These are phyloP conservation scores for Saitozyma podzolica DNA, from an alignment of 768 basidiomycete species.

Conservation along the genomic window DNA sequence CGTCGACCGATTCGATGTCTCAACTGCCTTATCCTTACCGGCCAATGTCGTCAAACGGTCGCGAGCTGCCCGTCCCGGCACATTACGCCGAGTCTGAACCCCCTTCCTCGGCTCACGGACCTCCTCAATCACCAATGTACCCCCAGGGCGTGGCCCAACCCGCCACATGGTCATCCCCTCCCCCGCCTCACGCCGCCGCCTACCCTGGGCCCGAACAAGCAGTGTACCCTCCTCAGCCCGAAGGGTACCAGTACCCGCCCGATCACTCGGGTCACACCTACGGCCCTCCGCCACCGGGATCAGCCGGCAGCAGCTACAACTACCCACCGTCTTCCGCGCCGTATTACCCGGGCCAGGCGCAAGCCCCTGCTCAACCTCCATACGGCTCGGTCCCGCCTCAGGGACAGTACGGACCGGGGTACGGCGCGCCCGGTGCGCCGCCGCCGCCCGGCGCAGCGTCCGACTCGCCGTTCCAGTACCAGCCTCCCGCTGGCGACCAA, in stretches of 20 bases:
- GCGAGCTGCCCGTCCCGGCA: slow-evolving; percentile 36
- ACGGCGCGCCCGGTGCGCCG: slow-evolving; percentile 2
- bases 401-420: slow-evolving; percentile 8
- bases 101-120: slow-evolving; percentile 41
- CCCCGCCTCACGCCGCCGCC: slow-evolving; percentile 22
- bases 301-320: slow-evolving; percentile 19
- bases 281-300: slow-evolving; percentile 29
- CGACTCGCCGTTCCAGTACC: slow-evolving; percentile 44
- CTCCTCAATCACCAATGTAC: slow-evolving; percentile 41
- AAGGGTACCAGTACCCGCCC: slow-evolving; percentile 27
- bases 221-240: slow-evolving; percentile 23
- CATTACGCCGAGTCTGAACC: slow-evolving; percentile 49
- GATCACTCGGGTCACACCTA: slow-evolving; percentile 19
- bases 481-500: slow-evolving; percentile 17
- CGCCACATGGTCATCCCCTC: slow-evolving; percentile 41
- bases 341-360: slow-evolving; percentile 1
- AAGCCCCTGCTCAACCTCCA: slow-evolving; percentile 2
- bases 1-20: slow-evolving; percentile 24
- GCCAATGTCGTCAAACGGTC: slow-evolving; percentile 44
- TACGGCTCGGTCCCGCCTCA: slow-evolving; percentile 1
- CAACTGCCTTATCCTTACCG: slow-evolving; percentile 42
- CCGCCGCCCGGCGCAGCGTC: slow-evolving; percentile 2
- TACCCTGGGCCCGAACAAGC: slow-evolving; percentile 24
- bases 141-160: slow-evolving; percentile 17
- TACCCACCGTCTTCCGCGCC: slow-evolving; percentile 12